Percentiles rank a stretch among this genome's conserved stretches.
phyloP scores from a whole-genome alignment of 228 moss, liverwort and hornwort genomes.

The Sphagnum magellanicum region DNA sequence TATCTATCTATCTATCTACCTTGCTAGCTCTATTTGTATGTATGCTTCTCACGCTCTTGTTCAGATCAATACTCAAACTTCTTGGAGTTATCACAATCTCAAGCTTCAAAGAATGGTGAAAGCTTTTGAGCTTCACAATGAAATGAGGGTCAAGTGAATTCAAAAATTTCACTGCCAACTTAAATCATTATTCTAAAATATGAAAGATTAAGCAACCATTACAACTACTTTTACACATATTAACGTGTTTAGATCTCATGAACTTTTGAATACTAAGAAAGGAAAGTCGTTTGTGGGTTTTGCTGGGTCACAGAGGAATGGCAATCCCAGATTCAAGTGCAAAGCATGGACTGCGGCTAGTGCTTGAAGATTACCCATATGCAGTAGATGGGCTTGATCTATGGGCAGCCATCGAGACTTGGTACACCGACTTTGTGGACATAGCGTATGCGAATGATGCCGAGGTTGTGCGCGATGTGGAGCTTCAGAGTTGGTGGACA shows the following conservation, averaged over 20 bases:
- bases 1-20: too few relatives aligned
- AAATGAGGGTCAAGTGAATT: neutral
- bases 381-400: slow-evolving; percentile 49
- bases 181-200: neutral
- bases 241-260: neutral
- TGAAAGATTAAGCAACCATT: neutral
- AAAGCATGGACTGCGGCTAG: slow-evolving; percentile 26
- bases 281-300: neutral
- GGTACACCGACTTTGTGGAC: slow-evolving; percentile 34
- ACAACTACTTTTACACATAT: neutral
- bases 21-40: too few relatives aligned
- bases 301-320: slow-evolving; percentile 37
- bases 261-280: neutral
- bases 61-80: too few relatives aligned
- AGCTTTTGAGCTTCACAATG: neutral
- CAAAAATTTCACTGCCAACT: neutral
- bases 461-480: slow-evolving; percentile 21
- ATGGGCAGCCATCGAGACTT: slow-evolving; percentile 42
- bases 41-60: too few relatives aligned
- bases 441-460: slow-evolving; percentile 31
- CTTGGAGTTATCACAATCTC: too few relatives aligned
- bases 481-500: slow-evolving; percentile 57
- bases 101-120: too few relatives aligned
- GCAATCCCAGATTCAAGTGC: slow-evolving; percentile 26
- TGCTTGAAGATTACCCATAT: slow-evolving; percentile 46